These are phyloP conservation scores for Hyphodiscus sp. DNA, from an alignment of 2,329 filamentous ascomycete species.

Conservation along the genomic window DNA sequence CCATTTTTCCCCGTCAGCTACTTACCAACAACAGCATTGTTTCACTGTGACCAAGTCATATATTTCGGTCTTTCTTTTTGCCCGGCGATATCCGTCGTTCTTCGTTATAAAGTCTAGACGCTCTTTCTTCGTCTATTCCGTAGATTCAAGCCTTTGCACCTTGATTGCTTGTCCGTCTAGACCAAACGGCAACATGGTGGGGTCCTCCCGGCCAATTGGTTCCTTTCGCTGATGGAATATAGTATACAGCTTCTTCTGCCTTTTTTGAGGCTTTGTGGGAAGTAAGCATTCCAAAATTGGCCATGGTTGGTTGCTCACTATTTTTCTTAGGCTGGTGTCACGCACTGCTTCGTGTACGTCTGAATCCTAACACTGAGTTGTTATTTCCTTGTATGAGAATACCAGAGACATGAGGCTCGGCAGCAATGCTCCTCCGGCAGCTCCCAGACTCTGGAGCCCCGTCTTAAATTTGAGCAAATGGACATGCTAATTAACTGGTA, in stretches of 20 bases:
- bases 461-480: too few relatives aligned
- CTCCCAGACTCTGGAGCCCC: too few relatives aligned
- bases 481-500: too few relatives aligned
- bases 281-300: conserved; percentile 12
- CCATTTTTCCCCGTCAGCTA: background rate
- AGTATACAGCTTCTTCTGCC: conserved; percentile 40
- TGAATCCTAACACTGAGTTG: too few relatives aligned
- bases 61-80: background rate
- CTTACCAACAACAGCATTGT: background rate
- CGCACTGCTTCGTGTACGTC: conserved; percentile 43
- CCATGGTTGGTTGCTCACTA: conserved; percentile 4
- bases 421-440: too few relatives aligned
- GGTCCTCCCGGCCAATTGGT: background rate
- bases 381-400: too few relatives aligned
- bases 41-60: background rate
- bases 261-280: conserved; percentile 71
- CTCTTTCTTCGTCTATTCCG: background rate
- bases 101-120: background rate
- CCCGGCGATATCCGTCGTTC: background rate
- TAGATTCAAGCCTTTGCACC: background rate
- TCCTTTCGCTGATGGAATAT: background rate
- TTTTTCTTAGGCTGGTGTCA: conserved; percentile 38
- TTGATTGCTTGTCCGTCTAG: background rate
- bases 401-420: too few relatives aligned
- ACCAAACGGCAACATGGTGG: background rate